Conservation (phyloP, 768 basidiomycete genomes). For the Mycena venus region DNA sequence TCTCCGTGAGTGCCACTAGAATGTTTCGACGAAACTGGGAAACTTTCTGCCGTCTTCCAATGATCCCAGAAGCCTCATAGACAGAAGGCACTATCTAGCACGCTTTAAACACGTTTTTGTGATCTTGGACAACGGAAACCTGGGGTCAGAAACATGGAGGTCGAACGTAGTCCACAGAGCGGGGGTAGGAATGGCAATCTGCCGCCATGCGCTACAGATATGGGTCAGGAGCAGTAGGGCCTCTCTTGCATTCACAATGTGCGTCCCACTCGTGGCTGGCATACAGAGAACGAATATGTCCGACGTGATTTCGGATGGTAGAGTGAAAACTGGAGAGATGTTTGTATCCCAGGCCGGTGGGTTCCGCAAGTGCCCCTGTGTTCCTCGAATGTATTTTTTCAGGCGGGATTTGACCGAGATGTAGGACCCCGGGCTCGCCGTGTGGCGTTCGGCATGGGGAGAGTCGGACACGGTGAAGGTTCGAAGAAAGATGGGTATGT, state of each 20-base stretch:
- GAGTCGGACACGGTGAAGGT: too few species aligned
- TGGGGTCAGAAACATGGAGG: background rate
- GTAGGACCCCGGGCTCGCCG: too few species aligned
- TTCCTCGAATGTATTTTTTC: too few species aligned
- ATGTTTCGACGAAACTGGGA: background rate
- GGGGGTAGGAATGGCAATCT: background rate
- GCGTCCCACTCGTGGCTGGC: background rate
- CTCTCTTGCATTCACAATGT: background rate
- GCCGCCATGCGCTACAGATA: background rate
- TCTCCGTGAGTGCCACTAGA: background rate
- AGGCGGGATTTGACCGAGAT: too few species aligned
- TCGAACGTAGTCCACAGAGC: background rate
- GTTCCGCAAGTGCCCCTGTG: too few species aligned
- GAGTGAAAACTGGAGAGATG: background rate
- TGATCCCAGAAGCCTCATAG: background rate
- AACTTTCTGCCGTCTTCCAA: background rate
- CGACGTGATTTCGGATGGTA: conserved; percentile 5
- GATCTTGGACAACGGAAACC: background rate
- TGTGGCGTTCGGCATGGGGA: too few species aligned
- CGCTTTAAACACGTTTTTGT: background rate
- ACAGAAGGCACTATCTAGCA: background rate
- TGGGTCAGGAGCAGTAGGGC: conserved; percentile 32
- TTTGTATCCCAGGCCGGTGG: too few species aligned
- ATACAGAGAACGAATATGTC: conserved; percentile 1
- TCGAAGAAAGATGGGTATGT: too few species aligned